Percentiles rank a stretch among this genome's conserved stretches.
phyloP scores from a whole-genome alignment of 1,284 basidiomycete species.

The Paramarasmius palmivorus region DNA sequence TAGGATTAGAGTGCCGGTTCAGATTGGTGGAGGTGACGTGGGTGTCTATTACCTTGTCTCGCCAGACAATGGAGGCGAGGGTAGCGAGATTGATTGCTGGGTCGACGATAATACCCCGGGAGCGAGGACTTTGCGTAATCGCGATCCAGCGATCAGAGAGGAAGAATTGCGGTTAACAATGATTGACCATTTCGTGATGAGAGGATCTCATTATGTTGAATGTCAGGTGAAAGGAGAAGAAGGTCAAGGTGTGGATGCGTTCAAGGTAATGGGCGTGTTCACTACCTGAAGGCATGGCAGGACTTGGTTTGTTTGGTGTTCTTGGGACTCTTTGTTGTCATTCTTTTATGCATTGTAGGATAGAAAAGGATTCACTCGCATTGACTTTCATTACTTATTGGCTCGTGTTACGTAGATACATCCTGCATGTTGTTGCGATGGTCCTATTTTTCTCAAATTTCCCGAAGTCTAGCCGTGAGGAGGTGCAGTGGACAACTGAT shows the following conservation, averaged over 20 bases:
- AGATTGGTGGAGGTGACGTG: slow-evolving; percentile 75
- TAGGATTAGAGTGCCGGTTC: slow-evolving; percentile 74
- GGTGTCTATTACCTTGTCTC: slow-evolving; percentile 78
- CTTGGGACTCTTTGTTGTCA: slow-evolving; percentile 1
- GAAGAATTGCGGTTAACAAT: slow-evolving; percentile 64
- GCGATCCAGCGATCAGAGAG: slow-evolving; percentile 45
- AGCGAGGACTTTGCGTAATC: slow-evolving; percentile 64
- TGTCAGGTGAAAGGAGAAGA: slow-evolving; percentile 81
- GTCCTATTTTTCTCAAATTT: too few species aligned
- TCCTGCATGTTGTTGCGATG: too few species aligned
- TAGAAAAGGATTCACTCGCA: too few species aligned
- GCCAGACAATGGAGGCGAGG: slow-evolving; percentile 45
- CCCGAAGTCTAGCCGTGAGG: too few species aligned
- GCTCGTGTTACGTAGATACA: too few species aligned
- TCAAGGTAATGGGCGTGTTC: slow-evolving; percentile 87
- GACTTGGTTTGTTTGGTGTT: neutral
- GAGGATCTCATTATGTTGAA: slow-evolving; percentile 86
- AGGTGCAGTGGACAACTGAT: too few species aligned
- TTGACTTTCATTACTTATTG: too few species aligned
- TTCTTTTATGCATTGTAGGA: too few species aligned
- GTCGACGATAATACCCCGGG: slow-evolving; percentile 78
- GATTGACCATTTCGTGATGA: slow-evolving; percentile 77
- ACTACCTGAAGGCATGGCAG: too few species aligned
- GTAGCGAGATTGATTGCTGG: slow-evolving; percentile 79
- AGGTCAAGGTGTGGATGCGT: slow-evolving; percentile 69